Evolutionary conservation across 345 rosid genomes (phyloP).

Genomic region (Adansonia digitata): DNA sequence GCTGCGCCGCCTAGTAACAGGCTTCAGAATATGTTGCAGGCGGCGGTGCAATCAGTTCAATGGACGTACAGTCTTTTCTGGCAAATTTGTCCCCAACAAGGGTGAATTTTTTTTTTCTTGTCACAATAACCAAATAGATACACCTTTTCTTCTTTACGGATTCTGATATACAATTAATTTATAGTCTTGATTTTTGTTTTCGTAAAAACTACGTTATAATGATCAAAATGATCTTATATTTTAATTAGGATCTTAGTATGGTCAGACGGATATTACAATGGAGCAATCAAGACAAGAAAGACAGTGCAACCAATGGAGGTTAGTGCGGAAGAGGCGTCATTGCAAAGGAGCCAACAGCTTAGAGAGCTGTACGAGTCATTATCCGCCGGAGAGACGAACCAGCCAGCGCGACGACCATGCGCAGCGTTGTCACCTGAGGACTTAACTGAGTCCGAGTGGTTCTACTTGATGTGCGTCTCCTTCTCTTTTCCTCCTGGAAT

Average conservation of each 20-base stretch:
- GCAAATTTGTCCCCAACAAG: conserved; percentile 91
- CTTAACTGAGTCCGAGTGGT: conserved; percentile 95
- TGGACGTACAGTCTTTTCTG: conserved; percentile 97
- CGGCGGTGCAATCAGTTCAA: conserved; percentile 80
- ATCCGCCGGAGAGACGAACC: conserved; percentile 69
- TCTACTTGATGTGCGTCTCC: conserved; percentile 94
- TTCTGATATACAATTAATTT: not conserved
- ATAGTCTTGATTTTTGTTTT: not conserved
- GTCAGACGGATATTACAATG: conserved; percentile 96
- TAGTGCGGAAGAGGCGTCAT: conserved; percentile 79
- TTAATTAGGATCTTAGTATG: conserved; percentile 62
- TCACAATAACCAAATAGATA: not conserved
- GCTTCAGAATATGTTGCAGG: conserved; percentile 66
- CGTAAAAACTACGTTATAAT: not conserved
- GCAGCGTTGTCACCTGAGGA: conserved; percentile 93
- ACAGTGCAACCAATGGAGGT: conserved; percentile 94
- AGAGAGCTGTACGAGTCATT: conserved; percentile 85
- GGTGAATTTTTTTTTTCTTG: conserved; percentile 41
- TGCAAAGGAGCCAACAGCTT: conserved; percentile 93
- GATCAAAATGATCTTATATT: not conserved
- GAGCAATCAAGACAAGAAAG: conserved; percentile 92
- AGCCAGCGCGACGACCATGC: conserved; percentile 64
- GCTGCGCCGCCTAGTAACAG: conserved; percentile 50
- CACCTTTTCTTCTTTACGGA: not conserved
- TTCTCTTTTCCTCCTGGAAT: conserved; percentile 77